Evolutionary conservation across 805 yeast genomes (phyloP).

Genomic region (Metschnikowia kunwiensis): DNA sequence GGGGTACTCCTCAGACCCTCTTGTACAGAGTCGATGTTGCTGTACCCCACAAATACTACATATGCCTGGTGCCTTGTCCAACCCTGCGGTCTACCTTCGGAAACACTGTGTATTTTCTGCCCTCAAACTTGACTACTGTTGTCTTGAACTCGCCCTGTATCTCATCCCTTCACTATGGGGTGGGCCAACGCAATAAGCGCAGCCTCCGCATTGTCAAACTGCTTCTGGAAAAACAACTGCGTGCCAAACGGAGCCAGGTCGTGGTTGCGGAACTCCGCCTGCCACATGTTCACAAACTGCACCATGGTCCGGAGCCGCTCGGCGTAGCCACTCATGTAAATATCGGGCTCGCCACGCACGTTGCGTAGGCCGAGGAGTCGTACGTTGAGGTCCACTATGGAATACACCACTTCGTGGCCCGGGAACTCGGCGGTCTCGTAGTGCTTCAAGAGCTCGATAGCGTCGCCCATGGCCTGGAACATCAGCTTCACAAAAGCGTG

Average conservation of each 20-base stretch:
- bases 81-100: no score
- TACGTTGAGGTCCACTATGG: conserved; percentile 6
- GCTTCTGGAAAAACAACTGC: conserved; percentile 1
- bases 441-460: conserved; percentile 7
- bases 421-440: conserved; percentile 1
- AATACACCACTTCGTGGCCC: conserved; percentile 1
- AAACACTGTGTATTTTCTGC: no score
- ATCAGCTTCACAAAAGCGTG: neutral
- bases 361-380: conserved; percentile 7
- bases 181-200: conserved; percentile 2
- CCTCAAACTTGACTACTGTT: no score
- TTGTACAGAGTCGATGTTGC: no score
- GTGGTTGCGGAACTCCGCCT: neutral
- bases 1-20: no score
- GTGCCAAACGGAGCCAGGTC: conserved; percentile 1
- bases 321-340: neutral
- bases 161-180: neutral
- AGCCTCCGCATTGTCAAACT: neutral
- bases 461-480: conserved; percentile 2
- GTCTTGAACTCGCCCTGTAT: no score
- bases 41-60: no score
- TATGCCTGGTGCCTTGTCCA: no score
- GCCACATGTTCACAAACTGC: conserved; percentile 2
- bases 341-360: conserved; percentile 4
- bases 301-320: neutral